phyloP scores from a whole-genome alignment of 768 basidiomycete genomes.

The Podaxis sp. region DNA sequence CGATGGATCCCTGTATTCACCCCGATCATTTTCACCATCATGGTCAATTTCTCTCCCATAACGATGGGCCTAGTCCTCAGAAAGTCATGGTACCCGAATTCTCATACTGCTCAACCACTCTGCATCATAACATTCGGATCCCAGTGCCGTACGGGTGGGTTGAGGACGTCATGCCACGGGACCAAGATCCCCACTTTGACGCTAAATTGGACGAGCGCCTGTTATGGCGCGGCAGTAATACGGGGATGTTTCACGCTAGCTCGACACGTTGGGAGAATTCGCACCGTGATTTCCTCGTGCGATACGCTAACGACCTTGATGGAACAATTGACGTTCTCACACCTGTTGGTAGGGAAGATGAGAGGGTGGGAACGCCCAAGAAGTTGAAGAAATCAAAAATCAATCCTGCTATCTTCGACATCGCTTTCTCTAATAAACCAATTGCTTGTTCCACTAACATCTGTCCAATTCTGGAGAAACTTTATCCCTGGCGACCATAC shows the following conservation, averaged over 20 bases:
- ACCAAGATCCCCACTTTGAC: constrained; percentile 62
- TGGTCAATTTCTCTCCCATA: constrained; percentile 50
- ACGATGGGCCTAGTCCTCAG: constrained; percentile 44
- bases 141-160: constrained; percentile 48
- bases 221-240: constrained; percentile 74
- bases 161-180: constrained; percentile 35
- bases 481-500: constrained; percentile 48
- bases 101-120: constrained; percentile 43
- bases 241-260: constrained; percentile 51
- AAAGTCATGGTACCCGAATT: constrained; percentile 47
- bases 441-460: constrained; percentile 37
- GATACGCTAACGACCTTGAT: constrained; percentile 37
- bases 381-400: constrained; percentile 35
- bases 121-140: constrained; percentile 58
- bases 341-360: constrained; percentile 25
- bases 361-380: constrained; percentile 33
- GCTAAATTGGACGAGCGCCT: constrained; percentile 59
- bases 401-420: constrained; percentile 58
- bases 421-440: constrained; percentile 51
- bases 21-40: constrained; percentile 44
- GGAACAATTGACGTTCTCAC: constrained; percentile 38
- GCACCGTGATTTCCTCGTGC: constrained; percentile 50
- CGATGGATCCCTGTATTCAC: constrained; percentile 53
- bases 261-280: constrained; percentile 44
- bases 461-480: constrained; percentile 41